phyloP scores from a whole-genome alignment of 192 early-diverging fungal species.

The Coemansia asiatica region DNA sequence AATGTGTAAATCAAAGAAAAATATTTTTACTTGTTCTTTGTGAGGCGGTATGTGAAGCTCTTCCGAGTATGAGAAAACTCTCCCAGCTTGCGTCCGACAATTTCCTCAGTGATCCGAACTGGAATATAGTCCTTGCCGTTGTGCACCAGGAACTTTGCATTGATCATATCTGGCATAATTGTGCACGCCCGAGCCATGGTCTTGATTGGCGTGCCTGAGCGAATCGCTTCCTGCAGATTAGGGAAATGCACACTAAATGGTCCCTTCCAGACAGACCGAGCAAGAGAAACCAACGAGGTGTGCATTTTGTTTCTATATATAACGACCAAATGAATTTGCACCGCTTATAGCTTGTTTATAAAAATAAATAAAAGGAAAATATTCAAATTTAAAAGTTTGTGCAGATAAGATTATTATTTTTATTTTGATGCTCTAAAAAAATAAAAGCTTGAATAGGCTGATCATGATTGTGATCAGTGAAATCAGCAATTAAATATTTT shows the following conservation, averaged over 20 bases:
- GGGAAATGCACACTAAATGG: slow-evolving; percentile 59
- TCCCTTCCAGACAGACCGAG: slow-evolving; percentile 72
- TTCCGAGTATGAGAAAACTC: slow-evolving; percentile 92
- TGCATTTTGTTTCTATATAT: slow-evolving; percentile 13
- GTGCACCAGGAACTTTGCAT: slow-evolving; percentile 85
- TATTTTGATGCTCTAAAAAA: too few species aligned
- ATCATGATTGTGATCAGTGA: too few species aligned
- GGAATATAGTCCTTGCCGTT: slow-evolving; percentile 91
- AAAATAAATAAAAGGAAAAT: background rate
- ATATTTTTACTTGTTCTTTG: slow-evolving; percentile 66
- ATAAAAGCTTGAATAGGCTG: too few species aligned
- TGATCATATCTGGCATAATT: slow-evolving; percentile 88
- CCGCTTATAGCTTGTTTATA: background rate
- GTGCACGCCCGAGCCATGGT: slow-evolving; percentile 81
- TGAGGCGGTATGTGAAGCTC: slow-evolving; percentile 74
- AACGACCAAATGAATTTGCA: background rate
- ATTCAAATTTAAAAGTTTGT: too few species aligned
- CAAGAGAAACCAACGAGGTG: slow-evolving; percentile 17
- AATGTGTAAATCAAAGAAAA: background rate
- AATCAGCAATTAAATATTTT: too few species aligned
- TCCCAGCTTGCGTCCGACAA: slow-evolving; percentile 93
- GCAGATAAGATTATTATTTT: too few species aligned
- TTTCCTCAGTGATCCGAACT: slow-evolving; percentile 82
- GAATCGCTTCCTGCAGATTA: slow-evolving; percentile 63
- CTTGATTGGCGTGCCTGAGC: slow-evolving; percentile 63